Conservation (phyloP, 805 yeast species). For the Ogataea trehalophila region DNA sequence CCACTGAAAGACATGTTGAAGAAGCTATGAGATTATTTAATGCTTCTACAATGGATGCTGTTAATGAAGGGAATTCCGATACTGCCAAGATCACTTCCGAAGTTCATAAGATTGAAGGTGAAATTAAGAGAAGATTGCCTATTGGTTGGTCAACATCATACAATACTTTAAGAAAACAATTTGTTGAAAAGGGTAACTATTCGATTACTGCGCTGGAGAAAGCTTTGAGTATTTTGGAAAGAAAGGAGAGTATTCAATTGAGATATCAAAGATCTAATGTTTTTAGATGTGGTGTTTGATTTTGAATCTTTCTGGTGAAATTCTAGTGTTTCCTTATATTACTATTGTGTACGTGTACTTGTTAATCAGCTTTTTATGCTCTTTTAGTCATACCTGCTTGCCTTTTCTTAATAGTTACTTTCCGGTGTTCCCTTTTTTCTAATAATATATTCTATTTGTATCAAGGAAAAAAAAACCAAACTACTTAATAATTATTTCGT, state of each 20-base stretch:
- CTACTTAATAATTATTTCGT: no score
- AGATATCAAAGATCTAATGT: slow-evolving; percentile 83
- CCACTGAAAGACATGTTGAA: slow-evolving; percentile 84
- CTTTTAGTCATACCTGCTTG: background rate
- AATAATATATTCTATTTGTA: background rate
- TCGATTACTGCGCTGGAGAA: slow-evolving; percentile 72
- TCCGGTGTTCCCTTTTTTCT: background rate
- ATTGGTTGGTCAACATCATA: slow-evolving; percentile 95
- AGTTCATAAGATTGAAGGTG: slow-evolving; percentile 75
- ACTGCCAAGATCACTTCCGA: slow-evolving; percentile 59
- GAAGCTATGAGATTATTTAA: slow-evolving; percentile 92
- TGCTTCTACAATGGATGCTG: slow-evolving; percentile 96
- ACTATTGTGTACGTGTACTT: background rate
- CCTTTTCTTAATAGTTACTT: background rate
- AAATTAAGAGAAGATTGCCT: slow-evolving; percentile 84
- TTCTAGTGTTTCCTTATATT: background rate
- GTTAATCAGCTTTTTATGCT: background rate
- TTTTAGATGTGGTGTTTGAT: slow-evolving; percentile 62
- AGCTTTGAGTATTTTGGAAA: slow-evolving; percentile 75
- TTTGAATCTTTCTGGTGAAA: background rate
- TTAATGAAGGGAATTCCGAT: slow-evolving; percentile 45
- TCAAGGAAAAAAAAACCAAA: background rate
- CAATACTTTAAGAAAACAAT: slow-evolving; percentile 76
- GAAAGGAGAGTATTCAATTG: slow-evolving; percentile 82
- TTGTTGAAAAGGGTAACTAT: slow-evolving; percentile 56